These are phyloP conservation scores for Papiliotrema flavescens DNA, from an alignment of 1,284 basidiomycete species.

Conservation along the genomic window DNA sequence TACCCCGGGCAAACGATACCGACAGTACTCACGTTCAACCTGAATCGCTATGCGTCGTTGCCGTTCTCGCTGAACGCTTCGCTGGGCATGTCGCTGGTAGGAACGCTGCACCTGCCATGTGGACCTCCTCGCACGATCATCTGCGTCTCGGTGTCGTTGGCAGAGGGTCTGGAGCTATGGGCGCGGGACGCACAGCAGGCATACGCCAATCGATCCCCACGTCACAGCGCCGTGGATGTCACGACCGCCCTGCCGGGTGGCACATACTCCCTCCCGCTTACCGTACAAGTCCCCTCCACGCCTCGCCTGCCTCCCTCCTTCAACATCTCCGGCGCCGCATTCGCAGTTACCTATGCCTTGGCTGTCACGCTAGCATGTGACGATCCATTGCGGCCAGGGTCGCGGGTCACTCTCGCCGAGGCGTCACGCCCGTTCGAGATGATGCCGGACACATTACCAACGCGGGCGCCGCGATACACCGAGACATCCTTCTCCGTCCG, in stretches of 20 bases:
- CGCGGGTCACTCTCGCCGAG: slow-evolving; percentile 23
- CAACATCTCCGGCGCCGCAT: slow-evolving; percentile 18
- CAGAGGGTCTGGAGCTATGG: slow-evolving; percentile 39
- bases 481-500: slow-evolving; percentile 24
- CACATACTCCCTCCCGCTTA: slow-evolving; percentile 39
- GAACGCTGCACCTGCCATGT: slow-evolving; percentile 28
- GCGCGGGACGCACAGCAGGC: slow-evolving; percentile 35
- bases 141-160: slow-evolving; percentile 37
- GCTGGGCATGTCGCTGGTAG: slow-evolving; percentile 38
- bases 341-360: slow-evolving; percentile 39
- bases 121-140: slow-evolving; percentile 30
- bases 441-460: slow-evolving; percentile 38
- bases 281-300: slow-evolving; percentile 38
- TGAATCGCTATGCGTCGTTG: slow-evolving; percentile 32
- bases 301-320: slow-evolving; percentile 37
- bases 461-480: slow-evolving; percentile 19
- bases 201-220: slow-evolving; percentile 13
- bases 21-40: slow-evolving; percentile 30
- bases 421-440: slow-evolving; percentile 32
- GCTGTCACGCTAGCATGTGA: slow-evolving; percentile 34
- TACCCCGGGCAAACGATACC: slow-evolving; percentile 43
- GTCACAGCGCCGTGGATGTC: slow-evolving; percentile 24
- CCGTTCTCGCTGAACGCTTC: slow-evolving; percentile 31
- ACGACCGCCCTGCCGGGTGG: slow-evolving; percentile 31
- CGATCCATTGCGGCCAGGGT: slow-evolving; percentile 17